Evolutionary conservation across 805 yeast species (phyloP).

Genomic region (Candida methanosorbosa): DNA sequence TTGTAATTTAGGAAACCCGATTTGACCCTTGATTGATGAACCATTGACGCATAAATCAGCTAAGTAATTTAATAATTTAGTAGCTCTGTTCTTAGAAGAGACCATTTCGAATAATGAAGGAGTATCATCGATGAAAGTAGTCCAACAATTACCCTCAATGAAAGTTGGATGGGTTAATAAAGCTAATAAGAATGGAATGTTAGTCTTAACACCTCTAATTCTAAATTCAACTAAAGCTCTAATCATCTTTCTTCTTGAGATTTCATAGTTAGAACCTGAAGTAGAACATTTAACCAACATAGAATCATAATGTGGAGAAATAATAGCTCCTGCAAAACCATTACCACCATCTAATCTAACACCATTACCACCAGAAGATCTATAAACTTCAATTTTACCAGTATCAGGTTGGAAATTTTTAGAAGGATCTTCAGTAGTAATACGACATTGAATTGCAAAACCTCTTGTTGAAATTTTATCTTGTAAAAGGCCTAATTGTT

Average conservation of each 20-base stretch:
- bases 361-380: conserved; percentile 99
- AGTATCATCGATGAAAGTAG: conserved; percentile 96
- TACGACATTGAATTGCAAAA: conserved; percentile 97
- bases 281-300: conserved; percentile 97
- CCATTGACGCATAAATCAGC: conserved; percentile 96
- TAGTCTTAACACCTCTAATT: conserved; percentile 98
- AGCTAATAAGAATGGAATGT: conserved; percentile 92
- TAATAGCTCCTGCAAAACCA: conserved; percentile 94
- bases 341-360: conserved; percentile 98
- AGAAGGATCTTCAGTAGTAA: conserved; percentile 96
- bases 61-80: conserved; percentile 80
- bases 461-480: conserved; percentile 95
- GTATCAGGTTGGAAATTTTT: conserved; percentile 98
- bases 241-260: conserved; percentile 95
- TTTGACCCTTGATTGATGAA: conserved; percentile 90
- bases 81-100: conserved; percentile 93
- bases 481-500: conserved; percentile 86
- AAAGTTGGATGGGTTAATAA: conserved; percentile 85
- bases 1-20: conserved; percentile 78
- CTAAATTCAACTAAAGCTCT: conserved; percentile 95
- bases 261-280: conserved; percentile 95
- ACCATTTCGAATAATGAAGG: conserved; percentile 94
- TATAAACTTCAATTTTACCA: conserved; percentile 94
- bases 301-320: conserved; percentile 95
- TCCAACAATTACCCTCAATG: conserved; percentile 87